A percentile compares a stretch with the other conserved stretches of the same genome.
Evolutionary conservation across 371 early-diverging fungal species (phyloP).

Genomic region (Mortierella sp.): DNA sequence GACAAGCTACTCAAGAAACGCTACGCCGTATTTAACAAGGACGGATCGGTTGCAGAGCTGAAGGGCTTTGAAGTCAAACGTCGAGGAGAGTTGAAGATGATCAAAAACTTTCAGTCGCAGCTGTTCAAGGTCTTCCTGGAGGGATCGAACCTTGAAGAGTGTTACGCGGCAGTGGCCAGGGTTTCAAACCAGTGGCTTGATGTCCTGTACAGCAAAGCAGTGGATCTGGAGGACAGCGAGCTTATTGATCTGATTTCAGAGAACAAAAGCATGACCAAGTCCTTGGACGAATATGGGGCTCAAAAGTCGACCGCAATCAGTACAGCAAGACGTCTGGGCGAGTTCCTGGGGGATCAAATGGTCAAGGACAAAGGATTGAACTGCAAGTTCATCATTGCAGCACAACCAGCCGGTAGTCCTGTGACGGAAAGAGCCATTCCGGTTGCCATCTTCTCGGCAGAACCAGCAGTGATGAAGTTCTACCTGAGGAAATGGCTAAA

Average conservation of each 20-base stretch:
- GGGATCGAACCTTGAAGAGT: slow-evolving; percentile 89
- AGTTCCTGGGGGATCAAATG: slow-evolving; percentile 98
- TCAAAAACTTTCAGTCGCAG: slow-evolving; percentile 98
- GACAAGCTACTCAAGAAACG: slow-evolving; percentile 98
- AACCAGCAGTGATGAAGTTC: slow-evolving; percentile 80
- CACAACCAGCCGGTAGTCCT: slow-evolving; percentile 87
- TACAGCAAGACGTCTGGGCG: slow-evolving; percentile 96
- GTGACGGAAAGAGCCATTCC: slow-evolving; percentile 98
- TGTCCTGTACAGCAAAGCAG: slow-evolving; percentile 90
- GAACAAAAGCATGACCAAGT: slow-evolving; percentile 97
- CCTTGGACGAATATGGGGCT: slow-evolving; percentile 91
- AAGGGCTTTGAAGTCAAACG: slow-evolving; percentile 99
- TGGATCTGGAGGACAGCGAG: slow-evolving; percentile 87
- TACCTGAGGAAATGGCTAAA: slow-evolving; percentile 96
- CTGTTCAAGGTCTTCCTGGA: slow-evolving; percentile 94
- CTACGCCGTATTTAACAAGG: slow-evolving; percentile 98
- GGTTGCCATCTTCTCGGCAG: slow-evolving; percentile 94
- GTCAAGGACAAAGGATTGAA: slow-evolving; percentile 97
- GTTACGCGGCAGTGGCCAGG: slow-evolving; percentile 91
- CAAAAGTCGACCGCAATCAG: slow-evolving; percentile 97
- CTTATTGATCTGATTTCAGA: slow-evolving; percentile 98
- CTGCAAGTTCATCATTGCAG: slow-evolving; percentile 96
- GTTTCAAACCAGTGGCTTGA: slow-evolving; percentile 98
- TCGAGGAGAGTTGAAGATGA: slow-evolving; percentile 98
- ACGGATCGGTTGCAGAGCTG: slow-evolving; percentile 96